These are phyloP conservation scores for Phytophthora lateralis DNA, from an alignment of 352 stramenopile species.

Conservation along the genomic window DNA sequence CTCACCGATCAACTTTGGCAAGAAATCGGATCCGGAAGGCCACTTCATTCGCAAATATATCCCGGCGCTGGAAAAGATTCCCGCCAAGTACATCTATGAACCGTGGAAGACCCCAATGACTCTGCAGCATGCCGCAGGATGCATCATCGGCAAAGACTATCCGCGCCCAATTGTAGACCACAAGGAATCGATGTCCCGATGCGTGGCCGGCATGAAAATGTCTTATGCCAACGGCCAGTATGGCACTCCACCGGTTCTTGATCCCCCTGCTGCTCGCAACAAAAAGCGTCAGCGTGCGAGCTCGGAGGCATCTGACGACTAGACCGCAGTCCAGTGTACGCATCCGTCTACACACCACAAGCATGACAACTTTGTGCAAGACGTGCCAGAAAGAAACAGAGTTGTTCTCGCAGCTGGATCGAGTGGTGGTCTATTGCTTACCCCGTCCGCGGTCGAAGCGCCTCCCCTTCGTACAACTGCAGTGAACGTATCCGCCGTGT, in stretches of 20 bases:
- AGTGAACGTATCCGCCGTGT: too few species aligned
- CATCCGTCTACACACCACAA: neutral
- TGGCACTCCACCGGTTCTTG: constrained; percentile 21
- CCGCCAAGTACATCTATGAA: constrained; percentile 97
- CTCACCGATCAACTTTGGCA: constrained; percentile 91
- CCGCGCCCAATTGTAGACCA: constrained; percentile 95
- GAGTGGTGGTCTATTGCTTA: too few species aligned
- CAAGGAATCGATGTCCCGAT: constrained; percentile 84
- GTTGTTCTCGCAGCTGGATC: too few species aligned
- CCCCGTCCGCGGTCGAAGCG: too few species aligned
- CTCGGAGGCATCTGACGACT: constrained; percentile 3
- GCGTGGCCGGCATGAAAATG: constrained; percentile 91
- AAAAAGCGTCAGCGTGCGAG: constrained; percentile 31
- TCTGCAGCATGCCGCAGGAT: constrained; percentile 83
- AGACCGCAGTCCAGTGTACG: neutral
- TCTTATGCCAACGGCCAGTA: constrained; percentile 74
- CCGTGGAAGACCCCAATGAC: constrained; percentile 94
- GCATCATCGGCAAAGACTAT: constrained; percentile 93
- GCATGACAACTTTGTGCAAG: too few species aligned
- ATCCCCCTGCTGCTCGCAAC: constrained; percentile 7
- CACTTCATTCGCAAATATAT: constrained; percentile 94
- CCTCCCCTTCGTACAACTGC: too few species aligned
- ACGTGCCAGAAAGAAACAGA: too few species aligned
- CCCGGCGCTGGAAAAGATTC: constrained; percentile 89
- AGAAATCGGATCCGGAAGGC: constrained; percentile 95